phyloP scores from a whole-genome alignment of 2,329 filamentous ascomycete genomes.

The Arthrobotrys entomopaga region DNA sequence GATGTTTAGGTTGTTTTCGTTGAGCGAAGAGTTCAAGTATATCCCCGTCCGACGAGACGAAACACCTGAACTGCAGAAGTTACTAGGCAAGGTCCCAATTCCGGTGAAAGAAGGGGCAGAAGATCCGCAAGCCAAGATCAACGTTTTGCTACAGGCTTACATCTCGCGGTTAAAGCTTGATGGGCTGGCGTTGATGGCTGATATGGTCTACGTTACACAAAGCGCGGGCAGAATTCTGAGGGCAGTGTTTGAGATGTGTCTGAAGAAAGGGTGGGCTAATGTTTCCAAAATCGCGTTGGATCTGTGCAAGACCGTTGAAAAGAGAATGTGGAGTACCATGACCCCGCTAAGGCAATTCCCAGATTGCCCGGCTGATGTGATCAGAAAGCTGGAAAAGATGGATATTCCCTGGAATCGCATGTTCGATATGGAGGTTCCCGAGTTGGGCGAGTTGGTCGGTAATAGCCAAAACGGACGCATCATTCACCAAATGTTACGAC shows the following conservation, averaged over 20 bases:
- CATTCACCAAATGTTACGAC: constrained; percentile 86
- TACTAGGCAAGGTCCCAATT: constrained; percentile 88
- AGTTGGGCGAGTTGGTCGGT: constrained; percentile 58
- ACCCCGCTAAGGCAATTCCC: constrained; percentile 91
- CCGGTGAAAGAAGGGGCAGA: constrained; percentile 98
- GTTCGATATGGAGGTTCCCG: constrained; percentile 91
- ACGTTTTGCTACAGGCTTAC: constrained; percentile 94
- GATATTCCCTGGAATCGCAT: constrained; percentile 93
- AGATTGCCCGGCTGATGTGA: constrained; percentile 78
- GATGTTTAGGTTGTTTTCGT: constrained; percentile 92
- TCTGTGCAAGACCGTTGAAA: constrained; percentile 98
- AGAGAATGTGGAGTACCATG: constrained; percentile 99
- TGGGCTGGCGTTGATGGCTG: constrained; percentile 93
- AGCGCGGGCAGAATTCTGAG: constrained; percentile 95
- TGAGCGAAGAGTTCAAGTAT: constrained; percentile 98
- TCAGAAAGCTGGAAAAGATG: constrained; percentile 92
- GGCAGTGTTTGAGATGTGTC: constrained; percentile 94
- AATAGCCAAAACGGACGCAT: constrained; percentile 76
- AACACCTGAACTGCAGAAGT: constrained; percentile 92
- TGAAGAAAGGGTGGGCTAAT: constrained; percentile 94
- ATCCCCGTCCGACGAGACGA: constrained; percentile 98
- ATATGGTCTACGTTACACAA: constrained; percentile 98
- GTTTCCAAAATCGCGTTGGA: constrained; percentile 93
- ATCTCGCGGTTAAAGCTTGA: constrained; percentile 95
- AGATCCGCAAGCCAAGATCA: constrained; percentile 97